A percentile compares a stretch with the other conserved stretches of the same genome.
phyloP scores from a whole-genome alignment of 1,139 yeast species.

The Magnusiomyces suaveolens region DNA sequence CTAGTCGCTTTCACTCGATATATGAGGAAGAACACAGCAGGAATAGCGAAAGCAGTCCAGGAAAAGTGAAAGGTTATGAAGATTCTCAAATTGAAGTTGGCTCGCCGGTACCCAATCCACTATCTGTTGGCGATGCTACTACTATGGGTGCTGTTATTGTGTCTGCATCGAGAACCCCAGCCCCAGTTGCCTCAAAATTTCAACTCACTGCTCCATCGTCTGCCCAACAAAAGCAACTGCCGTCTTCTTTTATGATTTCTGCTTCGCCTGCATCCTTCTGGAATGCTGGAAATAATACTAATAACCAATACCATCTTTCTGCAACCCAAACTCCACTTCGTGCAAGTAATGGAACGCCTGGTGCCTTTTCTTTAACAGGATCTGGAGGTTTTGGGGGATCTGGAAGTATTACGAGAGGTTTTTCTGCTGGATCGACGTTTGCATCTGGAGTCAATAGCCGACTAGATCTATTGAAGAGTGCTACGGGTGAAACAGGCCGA shows the following conservation, averaged over 20 bases:
- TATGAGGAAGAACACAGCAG: no score
- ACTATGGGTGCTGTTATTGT: constrained; percentile 3
- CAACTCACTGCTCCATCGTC: constrained; percentile 35
- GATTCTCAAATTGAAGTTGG: neutral
- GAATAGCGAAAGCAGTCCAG: neutral
- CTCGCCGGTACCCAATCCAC: neutral
- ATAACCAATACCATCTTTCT: constrained; percentile 25
- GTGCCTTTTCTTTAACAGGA: neutral
- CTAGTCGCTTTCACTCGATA: no score
- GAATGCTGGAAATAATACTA: constrained; percentile 19
- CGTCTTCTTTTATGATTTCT: constrained; percentile 35
- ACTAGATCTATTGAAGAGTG: neutral
- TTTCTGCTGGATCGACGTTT: neutral
- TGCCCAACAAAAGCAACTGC: constrained; percentile 33
- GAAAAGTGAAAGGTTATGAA: neutral
- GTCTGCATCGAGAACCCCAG: constrained; percentile 19
- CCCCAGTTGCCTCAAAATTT: constrained; percentile 23
- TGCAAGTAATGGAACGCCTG: neutral
- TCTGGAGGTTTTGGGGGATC: no score
- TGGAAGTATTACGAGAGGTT: no score
- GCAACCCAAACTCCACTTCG: constrained; percentile 23
- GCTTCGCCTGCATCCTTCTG: constrained; percentile 38
- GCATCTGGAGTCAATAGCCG: neutral
- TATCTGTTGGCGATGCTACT: neutral
- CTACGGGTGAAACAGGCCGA: neutral